Base-by-base conservation (phyloP, 2,329 filamentous ascomycete species). In the Clarireedia homoeocarpa region DNA sequence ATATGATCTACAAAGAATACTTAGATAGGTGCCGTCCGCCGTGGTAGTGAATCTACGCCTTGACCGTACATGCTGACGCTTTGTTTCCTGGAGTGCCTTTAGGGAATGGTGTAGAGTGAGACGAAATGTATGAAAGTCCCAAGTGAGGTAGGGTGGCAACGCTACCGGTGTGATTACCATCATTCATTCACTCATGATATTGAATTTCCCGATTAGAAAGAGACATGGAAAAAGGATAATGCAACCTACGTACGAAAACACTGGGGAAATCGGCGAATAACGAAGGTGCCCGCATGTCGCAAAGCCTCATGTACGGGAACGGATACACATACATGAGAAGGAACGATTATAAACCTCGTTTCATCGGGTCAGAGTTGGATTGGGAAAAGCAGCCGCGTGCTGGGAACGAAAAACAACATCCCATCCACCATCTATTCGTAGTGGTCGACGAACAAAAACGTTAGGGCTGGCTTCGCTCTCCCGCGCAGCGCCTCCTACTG, bases 401-500 rank as follows among this genome's bases (percentile, higher is more conserved):
- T 50, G 12, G 42, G 23, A 46, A 26, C 39, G n/a, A 15, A 42
- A 15, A 42, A 6, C 17, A 23, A 23, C 14, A 14, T 39, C 17
- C 3, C 6, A n/a, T n/a, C 17, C 14, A 38, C 15, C 34, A 14
- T 10, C 15, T 38, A 38, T 38, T 40, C 12, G 26, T 10, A 55
- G 30, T 34, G 42, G 42, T 23, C 20, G 46, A 26, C 42, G 12
- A 20, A 55, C 30, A 23, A 34, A 34, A 34, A 14, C 30, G 44
- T 54, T 49, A 54, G 48, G 45, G 45, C 45, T 54, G 45, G 38
- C 42, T 54, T 20, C 39, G 20, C n/a, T 20, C 20, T 49, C 39
- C 52, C 45, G 52, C 17, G 23, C 45, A 40, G 52, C 52, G 17
- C 53, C 46, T 44, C n/a, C 53, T 26, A 23, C 40, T 55, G 38